These are phyloP conservation scores for Primulina eburnea DNA, from an alignment of 257 asterid species.

Conservation along the genomic window DNA sequence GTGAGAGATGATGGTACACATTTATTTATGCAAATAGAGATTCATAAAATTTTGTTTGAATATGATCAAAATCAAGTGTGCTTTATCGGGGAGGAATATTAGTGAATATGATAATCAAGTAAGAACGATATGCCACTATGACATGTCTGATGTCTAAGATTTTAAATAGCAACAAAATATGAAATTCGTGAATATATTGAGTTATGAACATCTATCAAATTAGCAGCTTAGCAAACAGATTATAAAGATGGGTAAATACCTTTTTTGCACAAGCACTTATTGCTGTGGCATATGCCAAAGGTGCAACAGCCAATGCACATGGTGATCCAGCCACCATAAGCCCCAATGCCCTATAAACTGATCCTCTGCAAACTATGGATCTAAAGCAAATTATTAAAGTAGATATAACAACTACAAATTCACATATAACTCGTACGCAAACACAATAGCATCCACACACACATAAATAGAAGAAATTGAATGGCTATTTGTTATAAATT, in stretches of 20 bases:
- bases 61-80: too few relatives aligned
- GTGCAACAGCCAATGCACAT: conserved; percentile 97
- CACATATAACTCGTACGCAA: conserved; percentile 5
- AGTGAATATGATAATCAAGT: conserved; percentile 15
- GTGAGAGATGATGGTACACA: background rate
- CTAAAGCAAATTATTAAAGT: conserved; percentile 23
- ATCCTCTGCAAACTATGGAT: conserved; percentile 91
- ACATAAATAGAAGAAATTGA: background rate
- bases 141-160: background rate
- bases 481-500: background rate
- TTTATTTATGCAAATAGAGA: background rate
- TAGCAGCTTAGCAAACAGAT: conserved; percentile 17
- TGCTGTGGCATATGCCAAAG: conserved; percentile 94
- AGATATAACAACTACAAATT: conserved; percentile 2
- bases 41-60: background rate
- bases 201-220: conserved; percentile 14
- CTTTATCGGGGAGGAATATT: background rate
- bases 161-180: background rate
- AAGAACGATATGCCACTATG: conserved; percentile 8
- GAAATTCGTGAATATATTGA: background rate
- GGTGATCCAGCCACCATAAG: conserved; percentile 99
- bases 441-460: background rate
- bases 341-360: conserved; percentile 91
- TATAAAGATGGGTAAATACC: conserved; percentile 41
- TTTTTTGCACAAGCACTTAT: conserved; percentile 96